Evolutionary conservation across 257 asterid species (phyloP), one percentile per base, ranked within the genome.

Genomic region (Cordia subcordata): DNA sequence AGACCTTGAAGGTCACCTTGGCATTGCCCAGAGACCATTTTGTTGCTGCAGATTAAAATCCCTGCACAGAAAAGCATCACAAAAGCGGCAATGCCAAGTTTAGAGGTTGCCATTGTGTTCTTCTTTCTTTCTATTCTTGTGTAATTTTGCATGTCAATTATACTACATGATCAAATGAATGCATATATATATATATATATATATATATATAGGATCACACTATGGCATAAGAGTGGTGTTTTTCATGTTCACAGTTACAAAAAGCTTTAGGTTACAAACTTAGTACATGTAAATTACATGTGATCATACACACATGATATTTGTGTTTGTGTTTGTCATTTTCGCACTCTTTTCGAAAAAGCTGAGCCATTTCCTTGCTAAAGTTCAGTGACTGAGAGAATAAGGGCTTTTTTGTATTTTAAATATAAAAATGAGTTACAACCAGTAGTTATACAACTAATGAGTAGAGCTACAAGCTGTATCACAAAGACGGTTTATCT

Each of bases 1-100:
- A 83, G 87, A 1, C 87, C 89, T 53, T 73, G 72, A 22, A 86
- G 55, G 32, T 84, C 73, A 3, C 93, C 95, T 62, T 64, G 71
- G 64, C 95, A 86, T 68, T 86, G 87, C 10, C 80, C 89, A 14
- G 67, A 65, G 10, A 62, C 85, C 15, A 53, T 13, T 55, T 53
- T 68, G 44, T 40, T 49, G 39, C 64, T 50, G 65, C 49, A 68
- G n/a, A 68, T 5, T 8, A 60, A 10, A 13, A 55, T 12, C 17
- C 10, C 10, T 14, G 11, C 53, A 49, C 4, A 49, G 1, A 49
- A 49, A 5, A 49, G 4, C 3, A 49, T 49, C 1, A 49, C 15
- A 13, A 49, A 49, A 8, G 13, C 9, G 1, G 21, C 10, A 49
- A 49, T 14, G 4, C 53, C 11, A 49, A 49, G 1, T 49, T 49